Base-by-base conservation (phyloP, 371 early-diverging fungal genomes). In the Syncephalastrum sp. region DNA sequence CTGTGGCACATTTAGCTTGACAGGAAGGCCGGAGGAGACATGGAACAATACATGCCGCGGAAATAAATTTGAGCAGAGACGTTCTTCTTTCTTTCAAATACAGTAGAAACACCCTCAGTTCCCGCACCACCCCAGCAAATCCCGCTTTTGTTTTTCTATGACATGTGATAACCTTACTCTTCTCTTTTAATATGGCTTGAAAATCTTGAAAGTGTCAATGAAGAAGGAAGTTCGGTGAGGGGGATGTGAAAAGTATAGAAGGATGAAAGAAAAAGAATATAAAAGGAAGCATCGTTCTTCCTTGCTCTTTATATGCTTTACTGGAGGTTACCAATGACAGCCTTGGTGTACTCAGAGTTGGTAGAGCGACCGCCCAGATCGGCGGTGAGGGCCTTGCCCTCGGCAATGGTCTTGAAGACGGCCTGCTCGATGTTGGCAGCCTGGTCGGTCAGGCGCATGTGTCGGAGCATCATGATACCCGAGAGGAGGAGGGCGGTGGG, bases 401-500 rank as follows among this genome's bases (percentile, higher is more conserved):
- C 93, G 63, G 95, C 92, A 77, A 98, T 96, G 57, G 97, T 96
- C 69, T 83, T 85, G 62, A 98, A 80, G 44, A 94, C 93, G 55
- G 98, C 96, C 54, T 76, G 73, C 74, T 96, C 91, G 72, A 98
- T 94, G 64, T 76, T 80, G 59, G 83, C 84, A 47, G 96, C 96
- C 57, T 89, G 79, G 19, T 69, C 63, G 67, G 80, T 79, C 56
- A 98, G 75, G 63, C 86, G 83, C 95, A 98, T 93, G 81, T 98
- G 97, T 52, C 91, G 85, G 74, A 98, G 86, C 99, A 98, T 98
- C 96, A 97, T 97, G 66, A 93, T 91, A 56, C 93, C 88, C 21
- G 92, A 92, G 41, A 96, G 83, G 38, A 97, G 81, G 55, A 98
- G 82, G 19, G 98, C 98, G 17, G 95, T 95, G 29, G 94, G 94